These are phyloP conservation scores for Achaetomium macrosporum DNA, from an alignment of 2,329 filamentous ascomycete genomes.

Conservation along the genomic window DNA sequence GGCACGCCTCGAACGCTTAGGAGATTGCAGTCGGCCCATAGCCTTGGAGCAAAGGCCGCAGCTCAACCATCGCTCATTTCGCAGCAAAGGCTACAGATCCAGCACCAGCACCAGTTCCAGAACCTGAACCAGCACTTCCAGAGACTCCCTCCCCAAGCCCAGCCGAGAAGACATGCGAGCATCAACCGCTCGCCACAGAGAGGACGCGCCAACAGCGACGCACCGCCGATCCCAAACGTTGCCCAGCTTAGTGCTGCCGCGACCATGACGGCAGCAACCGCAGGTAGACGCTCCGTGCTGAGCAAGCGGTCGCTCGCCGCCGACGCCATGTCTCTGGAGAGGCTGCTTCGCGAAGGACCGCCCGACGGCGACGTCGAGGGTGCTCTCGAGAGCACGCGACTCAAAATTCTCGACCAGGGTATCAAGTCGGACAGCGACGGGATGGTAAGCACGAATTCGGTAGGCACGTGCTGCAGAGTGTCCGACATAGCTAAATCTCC, in stretches of 20 bases:
- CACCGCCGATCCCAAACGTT: conserved; percentile 32
- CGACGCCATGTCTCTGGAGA: conserved; percentile 61
- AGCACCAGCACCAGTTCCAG: conserved; percentile 31
- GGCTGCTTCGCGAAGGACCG: conserved; percentile 74
- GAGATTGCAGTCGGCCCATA: conserved; percentile 70
- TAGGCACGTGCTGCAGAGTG: neutral
- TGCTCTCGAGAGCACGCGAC: conserved; percentile 63
- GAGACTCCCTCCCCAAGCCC: conserved; percentile 32
- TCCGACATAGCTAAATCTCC: conserved; percentile 1
- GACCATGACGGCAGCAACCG: conserved; percentile 26
- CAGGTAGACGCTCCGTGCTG: conserved; percentile 36
- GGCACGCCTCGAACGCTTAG: conserved; percentile 62
- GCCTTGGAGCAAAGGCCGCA: conserved; percentile 51
- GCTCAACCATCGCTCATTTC: conserved; percentile 53
- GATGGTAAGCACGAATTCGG: conserved; percentile 54
- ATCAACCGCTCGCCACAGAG: conserved; percentile 46
- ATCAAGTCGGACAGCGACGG: conserved; percentile 72
- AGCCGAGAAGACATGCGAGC: conserved; percentile 32
- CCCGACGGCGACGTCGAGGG: conserved; percentile 61
- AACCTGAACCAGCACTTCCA: conserved; percentile 37
- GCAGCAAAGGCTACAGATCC: conserved; percentile 46
- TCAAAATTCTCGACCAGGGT: conserved; percentile 69
- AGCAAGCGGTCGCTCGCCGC: conserved; percentile 44
- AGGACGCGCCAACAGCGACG: conserved; percentile 68
- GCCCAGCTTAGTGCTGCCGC: conserved; percentile 21